A percentile compares a stretch with the other conserved stretches of the same genome.
Evolutionary conservation across 2,329 filamentous ascomycete genomes (phyloP).

Genomic region (Monascus ruber): DNA sequence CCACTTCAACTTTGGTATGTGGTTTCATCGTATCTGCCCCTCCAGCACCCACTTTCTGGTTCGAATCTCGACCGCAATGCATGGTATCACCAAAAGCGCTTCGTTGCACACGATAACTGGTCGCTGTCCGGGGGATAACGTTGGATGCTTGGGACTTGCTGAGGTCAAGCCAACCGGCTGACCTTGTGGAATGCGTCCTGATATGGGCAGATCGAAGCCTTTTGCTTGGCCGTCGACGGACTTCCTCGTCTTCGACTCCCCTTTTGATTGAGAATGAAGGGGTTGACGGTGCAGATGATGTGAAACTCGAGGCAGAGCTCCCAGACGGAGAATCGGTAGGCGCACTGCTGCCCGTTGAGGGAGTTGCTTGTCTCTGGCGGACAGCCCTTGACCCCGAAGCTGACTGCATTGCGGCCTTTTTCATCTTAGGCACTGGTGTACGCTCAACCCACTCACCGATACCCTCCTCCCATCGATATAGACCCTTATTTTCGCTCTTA

Average conservation of each 20-base stretch:
- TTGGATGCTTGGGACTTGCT: background rate
- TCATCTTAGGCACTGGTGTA: constrained; percentile 29
- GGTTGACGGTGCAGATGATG: constrained; percentile 20
- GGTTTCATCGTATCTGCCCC: background rate
- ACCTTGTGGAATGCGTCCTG: background rate
- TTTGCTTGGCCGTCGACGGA: constrained; percentile 10
- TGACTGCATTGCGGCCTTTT: constrained; percentile 2
- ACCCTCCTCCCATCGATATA: constrained; percentile 44
- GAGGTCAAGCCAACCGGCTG: background rate
- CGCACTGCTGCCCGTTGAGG: constrained; percentile 15
- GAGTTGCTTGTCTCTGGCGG: constrained; percentile 1
- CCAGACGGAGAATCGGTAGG: constrained; percentile 8
- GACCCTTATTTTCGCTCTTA: constrained; percentile 8
- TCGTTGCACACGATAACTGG: background rate
- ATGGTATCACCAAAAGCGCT: background rate
- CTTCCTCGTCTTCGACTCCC: background rate
- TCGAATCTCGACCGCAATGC: background rate
- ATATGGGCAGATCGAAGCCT: constrained; percentile 8
- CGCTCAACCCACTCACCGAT: constrained; percentile 47
- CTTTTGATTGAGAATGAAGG: constrained; percentile 15
- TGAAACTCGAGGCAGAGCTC: constrained; percentile 15
- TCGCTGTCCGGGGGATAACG: background rate
- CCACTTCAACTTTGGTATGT: constrained; percentile 16
- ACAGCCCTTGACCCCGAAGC: constrained; percentile 4
- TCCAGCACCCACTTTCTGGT: background rate